Conservation (phyloP, 2,329 filamentous ascomycete species). For the Blastomyces parvus region DNA sequence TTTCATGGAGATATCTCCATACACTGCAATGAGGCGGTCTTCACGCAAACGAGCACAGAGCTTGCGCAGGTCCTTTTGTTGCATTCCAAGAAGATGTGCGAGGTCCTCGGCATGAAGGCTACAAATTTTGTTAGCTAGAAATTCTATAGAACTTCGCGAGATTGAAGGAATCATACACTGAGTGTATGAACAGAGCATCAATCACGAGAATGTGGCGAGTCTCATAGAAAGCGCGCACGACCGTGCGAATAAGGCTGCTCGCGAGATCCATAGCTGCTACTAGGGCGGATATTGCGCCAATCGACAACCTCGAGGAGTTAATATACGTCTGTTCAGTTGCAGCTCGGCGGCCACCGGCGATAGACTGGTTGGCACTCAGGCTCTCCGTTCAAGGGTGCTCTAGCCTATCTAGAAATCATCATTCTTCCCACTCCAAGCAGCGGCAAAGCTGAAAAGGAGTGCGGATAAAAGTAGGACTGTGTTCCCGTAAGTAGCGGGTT, state of each 20-base stretch:
- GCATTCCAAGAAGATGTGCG: conserved; percentile 75
- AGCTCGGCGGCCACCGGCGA: background rate
- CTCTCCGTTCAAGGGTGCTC: background rate
- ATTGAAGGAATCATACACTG: conserved; percentile 44
- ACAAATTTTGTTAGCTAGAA: conserved; percentile 14
- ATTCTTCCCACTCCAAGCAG: conserved; percentile 9
- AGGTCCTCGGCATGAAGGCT: conserved; percentile 79
- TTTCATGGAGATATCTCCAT: conserved; percentile 28
- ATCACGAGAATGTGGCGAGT: conserved; percentile 74
- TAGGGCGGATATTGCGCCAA: background rate
- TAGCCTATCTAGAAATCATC: background rate
- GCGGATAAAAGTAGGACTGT: background rate
- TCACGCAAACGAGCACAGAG: conserved; percentile 76
- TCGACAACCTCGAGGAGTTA: background rate
- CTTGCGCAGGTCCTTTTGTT: conserved; percentile 85
- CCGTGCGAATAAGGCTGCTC: conserved; percentile 74
- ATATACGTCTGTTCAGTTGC: background rate
- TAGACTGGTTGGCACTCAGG: background rate
- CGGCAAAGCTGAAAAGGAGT: conserved; percentile 6
- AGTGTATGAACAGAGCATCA: conserved; percentile 68
- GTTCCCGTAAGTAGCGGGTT: background rate
- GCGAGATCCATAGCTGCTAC: conserved; percentile 50
- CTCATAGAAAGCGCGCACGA: conserved; percentile 76
- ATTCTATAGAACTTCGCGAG: conserved; percentile 8
- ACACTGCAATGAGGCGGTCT: conserved; percentile 76